phyloP scores from a whole-genome alignment of 331 rosid genomes.

The Erythrophleum ivorense region DNA sequence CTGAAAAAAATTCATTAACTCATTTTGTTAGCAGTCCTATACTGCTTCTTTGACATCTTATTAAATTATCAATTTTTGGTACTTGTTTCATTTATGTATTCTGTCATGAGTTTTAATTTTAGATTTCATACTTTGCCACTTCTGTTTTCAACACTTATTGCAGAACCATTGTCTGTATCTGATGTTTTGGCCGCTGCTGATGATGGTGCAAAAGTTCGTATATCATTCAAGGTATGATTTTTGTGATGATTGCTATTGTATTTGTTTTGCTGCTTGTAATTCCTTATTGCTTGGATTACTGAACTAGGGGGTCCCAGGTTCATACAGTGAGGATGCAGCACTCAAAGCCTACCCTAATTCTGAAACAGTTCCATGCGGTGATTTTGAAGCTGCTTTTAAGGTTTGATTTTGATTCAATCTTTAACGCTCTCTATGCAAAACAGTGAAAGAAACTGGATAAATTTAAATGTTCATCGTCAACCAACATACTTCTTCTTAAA shows the following conservation, averaged over 20 bases:
- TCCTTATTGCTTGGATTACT: constrained; percentile 42
- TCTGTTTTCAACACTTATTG: constrained; percentile 33
- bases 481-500: background rate
- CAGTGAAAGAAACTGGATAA: background rate
- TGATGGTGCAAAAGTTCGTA: constrained; percentile 48
- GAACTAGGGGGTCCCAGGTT: constrained; percentile 65
- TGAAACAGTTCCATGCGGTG: constrained; percentile 67
- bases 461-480: background rate
- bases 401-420: constrained; percentile 42
- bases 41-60: constrained; percentile 26
- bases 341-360: constrained; percentile 72
- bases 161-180: constrained; percentile 65
- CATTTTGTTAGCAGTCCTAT: background rate
- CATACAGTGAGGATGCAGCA: constrained; percentile 75
- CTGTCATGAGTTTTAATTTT: constrained; percentile 25
- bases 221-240: constrained; percentile 62
- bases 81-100: background rate
- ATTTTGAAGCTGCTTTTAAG: constrained; percentile 78
- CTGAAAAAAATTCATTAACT: background rate
- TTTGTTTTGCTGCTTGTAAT: constrained; percentile 10
- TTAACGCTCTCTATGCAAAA: constrained; percentile 30
- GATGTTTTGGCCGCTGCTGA: constrained; percentile 52
- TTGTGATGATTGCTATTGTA: constrained; percentile 19
- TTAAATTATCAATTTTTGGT: background rate
- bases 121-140: constrained; percentile 1